Percentiles rank a stretch among this genome's conserved stretches.
Conservation (phyloP, 192 early-diverging fungal genomes). For the Endogone sp. region DNA sequence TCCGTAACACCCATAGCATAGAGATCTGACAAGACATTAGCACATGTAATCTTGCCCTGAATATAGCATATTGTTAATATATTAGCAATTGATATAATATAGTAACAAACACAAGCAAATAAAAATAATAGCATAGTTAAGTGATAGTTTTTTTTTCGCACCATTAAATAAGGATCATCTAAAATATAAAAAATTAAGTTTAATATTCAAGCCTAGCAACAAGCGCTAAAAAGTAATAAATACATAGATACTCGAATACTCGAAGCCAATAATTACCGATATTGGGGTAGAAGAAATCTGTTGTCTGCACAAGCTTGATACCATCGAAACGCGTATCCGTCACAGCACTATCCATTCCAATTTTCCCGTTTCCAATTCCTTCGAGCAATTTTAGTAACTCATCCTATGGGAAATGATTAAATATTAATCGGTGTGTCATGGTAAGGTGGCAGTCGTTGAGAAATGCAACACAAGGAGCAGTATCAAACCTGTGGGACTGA, state of each 20-base stretch:
- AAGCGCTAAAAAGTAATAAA: too few species aligned
- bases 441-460: too few species aligned
- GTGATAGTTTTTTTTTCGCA: too few species aligned
- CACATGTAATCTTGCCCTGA: slow-evolving; percentile 1
- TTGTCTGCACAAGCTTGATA: slow-evolving; percentile 2
- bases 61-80: not conserved
- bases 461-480: not conserved
- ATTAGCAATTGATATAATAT: not conserved
- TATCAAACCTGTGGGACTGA: slow-evolving; percentile 3
- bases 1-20: slow-evolving; percentile 1
- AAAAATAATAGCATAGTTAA: too few species aligned
- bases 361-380: not conserved
- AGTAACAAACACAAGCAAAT: too few species aligned
- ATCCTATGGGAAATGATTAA: not conserved
- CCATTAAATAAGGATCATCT: slow-evolving; percentile 7
- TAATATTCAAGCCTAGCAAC: too few species aligned
- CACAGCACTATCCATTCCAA: slow-evolving; percentile 6
- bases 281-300: slow-evolving; percentile 4
- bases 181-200: too few species aligned
- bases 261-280: not conserved
- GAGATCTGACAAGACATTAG: slow-evolving; percentile 1
- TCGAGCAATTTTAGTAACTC: slow-evolving; percentile 5
- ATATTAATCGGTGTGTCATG: too few species aligned
- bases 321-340: not conserved
- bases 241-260: too few species aligned